Conservation (phyloP, 108 stramenopile genomes). For the Discostella pseudostelligera region DNA sequence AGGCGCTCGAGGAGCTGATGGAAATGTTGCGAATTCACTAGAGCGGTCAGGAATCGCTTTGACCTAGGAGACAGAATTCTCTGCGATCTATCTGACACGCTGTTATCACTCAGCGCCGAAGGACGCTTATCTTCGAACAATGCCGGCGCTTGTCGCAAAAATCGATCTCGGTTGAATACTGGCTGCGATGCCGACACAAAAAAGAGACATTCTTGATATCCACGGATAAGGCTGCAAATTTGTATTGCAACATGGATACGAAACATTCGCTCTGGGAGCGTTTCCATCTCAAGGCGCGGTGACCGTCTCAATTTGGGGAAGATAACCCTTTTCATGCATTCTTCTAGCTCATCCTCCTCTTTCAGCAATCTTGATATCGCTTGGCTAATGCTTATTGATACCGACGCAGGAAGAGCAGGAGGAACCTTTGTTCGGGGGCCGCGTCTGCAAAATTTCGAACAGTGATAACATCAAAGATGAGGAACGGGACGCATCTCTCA, state of each 20-base stretch:
- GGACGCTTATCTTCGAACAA: slow-evolving; percentile 68
- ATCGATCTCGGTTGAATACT: slow-evolving; percentile 84
- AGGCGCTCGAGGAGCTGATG: slow-evolving; percentile 73
- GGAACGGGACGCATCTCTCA: not conserved
- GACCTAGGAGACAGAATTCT: slow-evolving; percentile 69
- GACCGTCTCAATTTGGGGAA: slow-evolving; percentile 55
- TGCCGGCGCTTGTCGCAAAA: slow-evolving; percentile 76
- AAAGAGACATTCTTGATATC: slow-evolving; percentile 83
- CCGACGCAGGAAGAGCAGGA: slow-evolving; percentile 72
- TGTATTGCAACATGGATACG: slow-evolving; percentile 76
- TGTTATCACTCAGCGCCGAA: slow-evolving; percentile 26
- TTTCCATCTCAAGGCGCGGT: slow-evolving; percentile 74
- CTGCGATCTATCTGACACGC: slow-evolving; percentile 16
- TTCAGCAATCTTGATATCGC: slow-evolving; percentile 71
- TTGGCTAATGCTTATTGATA: slow-evolving; percentile 72
- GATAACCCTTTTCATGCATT: slow-evolving; percentile 48
- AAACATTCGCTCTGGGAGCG: slow-evolving; percentile 78
- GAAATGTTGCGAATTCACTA: slow-evolving; percentile 86
- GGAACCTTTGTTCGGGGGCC: slow-evolving; percentile 55
- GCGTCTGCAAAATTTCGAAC: slow-evolving; percentile 26
- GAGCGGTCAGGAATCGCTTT: slow-evolving; percentile 73
- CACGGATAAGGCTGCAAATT: slow-evolving; percentile 76
- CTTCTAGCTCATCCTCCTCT: slow-evolving; percentile 75
- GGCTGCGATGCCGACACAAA: slow-evolving; percentile 68
- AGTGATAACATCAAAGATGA: not conserved